Evolutionary conservation across 805 yeast species (phyloP), one percentile per base, ranked within the genome.

Genomic region (Saccharomycopsis fodiens): DNA sequence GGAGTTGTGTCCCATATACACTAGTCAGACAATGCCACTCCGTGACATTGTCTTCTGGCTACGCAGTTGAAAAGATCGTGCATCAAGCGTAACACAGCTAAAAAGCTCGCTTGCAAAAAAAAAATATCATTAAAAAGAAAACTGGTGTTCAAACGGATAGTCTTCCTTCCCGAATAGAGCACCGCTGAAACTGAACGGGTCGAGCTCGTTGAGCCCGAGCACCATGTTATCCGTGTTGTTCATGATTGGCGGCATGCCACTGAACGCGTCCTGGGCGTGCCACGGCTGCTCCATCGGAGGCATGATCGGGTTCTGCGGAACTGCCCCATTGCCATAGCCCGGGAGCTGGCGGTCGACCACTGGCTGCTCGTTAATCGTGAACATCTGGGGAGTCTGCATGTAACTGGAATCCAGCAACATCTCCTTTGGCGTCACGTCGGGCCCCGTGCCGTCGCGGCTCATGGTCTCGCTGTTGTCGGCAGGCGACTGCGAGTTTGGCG

Each of bases 141-240:
- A 41, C 19, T 21, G 35, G n/a, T n/a, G n/a, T 19, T 21, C 30
- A 19, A 35, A 30, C 13, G 35, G 44, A 3, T 22, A 23, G 19
- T 38, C 35, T 15, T 34, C 25, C 15, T 46, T 46, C 17, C 27
- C 16, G 21, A 46, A 46, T 15, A 43, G 15, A 5, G 32, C 17
- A 5, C 43, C 43, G 20, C 34, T 38, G 5, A 46, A 8, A n/a
- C 40, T 34, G 23, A 46, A 46, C 3, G 50, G 47, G 35, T 39
- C 50, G 27, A 39, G 19, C 16, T 46, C 50, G 17, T 37, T 35
- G 7, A 46, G 29, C 23, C 39, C 29, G 3, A 44, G 29, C 19
- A 42, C 35, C 10, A 46, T 30, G 35, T 46, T 42, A 4, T 44
- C 50, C 7, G 32, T 10, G 10, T 6, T 6, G 29, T 6, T 10